Conservation (phyloP, 1,284 basidiomycete species). For the Rhodotorula sp. region DNA sequence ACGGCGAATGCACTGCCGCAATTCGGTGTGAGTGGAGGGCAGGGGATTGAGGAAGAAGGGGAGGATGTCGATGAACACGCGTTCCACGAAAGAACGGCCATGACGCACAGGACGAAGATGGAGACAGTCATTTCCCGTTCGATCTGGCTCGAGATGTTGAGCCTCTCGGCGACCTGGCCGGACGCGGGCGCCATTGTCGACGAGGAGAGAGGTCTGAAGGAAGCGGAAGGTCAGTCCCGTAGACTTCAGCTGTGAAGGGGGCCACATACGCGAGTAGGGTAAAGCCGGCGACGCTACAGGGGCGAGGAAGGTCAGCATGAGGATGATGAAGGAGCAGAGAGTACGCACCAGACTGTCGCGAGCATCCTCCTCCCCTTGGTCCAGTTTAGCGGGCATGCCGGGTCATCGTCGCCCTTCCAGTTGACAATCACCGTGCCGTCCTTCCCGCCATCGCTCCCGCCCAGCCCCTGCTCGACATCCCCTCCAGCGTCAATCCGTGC, state of each 20-base stretch:
- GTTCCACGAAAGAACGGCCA: slow-evolving; percentile 47
- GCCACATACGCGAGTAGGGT: slow-evolving; percentile 29
- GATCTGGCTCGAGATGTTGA: slow-evolving; percentile 59
- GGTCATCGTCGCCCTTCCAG: slow-evolving; percentile 50
- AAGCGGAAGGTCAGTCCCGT: no score
- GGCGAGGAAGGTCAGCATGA: not conserved
- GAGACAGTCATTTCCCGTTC: slow-evolving; percentile 65
- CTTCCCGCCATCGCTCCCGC: not conserved
- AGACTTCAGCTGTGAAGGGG: no score
- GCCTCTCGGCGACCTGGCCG: slow-evolving; percentile 59
- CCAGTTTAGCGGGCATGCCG: slow-evolving; percentile 51
- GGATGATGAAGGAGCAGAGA: not conserved
- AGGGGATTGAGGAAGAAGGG: not conserved
- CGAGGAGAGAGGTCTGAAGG: slow-evolving; percentile 59
- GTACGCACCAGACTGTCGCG: slow-evolving; percentile 20
- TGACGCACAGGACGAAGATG: slow-evolving; percentile 62
- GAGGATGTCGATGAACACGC: not conserved
- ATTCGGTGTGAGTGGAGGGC: not conserved
- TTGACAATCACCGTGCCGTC: slow-evolving; percentile 52
- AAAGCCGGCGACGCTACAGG: slow-evolving; percentile 28
- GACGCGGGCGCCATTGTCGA: slow-evolving; percentile 73
- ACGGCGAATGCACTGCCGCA: slow-evolving; percentile 52
- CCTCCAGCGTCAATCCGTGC: no score
- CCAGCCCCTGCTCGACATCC: slow-evolving; percentile 14
- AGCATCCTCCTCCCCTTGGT: slow-evolving; percentile 30